Conservation (phyloP, 345 rosid genomes). For the Gossypium australe region DNA sequence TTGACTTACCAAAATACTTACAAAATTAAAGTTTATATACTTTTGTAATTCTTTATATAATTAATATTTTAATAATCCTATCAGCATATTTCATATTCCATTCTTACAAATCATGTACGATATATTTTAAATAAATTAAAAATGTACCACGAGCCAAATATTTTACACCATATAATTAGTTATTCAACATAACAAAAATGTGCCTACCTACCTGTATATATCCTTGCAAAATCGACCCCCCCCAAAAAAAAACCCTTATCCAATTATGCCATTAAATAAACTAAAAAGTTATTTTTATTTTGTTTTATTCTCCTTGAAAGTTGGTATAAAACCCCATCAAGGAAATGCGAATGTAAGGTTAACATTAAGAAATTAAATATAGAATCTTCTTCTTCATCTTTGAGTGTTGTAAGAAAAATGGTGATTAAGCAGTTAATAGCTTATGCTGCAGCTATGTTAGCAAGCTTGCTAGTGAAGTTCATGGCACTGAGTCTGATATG, state of each 20-base stretch:
- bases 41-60: too few relatives aligned
- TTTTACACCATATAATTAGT: too few relatives aligned
- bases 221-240: too few relatives aligned
- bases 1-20: too few relatives aligned
- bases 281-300: too few relatives aligned
- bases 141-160: too few relatives aligned
- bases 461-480: neutral
- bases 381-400: neutral
- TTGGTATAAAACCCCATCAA: neutral
- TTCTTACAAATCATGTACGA: too few relatives aligned
- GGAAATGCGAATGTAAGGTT: neutral
- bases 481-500: neutral
- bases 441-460: neutral
- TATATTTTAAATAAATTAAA: too few relatives aligned
- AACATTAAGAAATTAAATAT: neutral
- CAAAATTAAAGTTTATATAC: too few relatives aligned
- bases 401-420: neutral
- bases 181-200: neutral
- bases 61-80: too few relatives aligned
- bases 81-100: too few relatives aligned
- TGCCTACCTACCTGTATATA: neutral
- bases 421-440: neutral
- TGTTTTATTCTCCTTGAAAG: neutral
- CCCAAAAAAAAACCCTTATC: accelerated
- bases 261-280: too few relatives aligned